Percentiles rank a stretch among this genome's conserved stretches.
Conservation (phyloP, 257 asterid genomes). For the Salvia miltiorrhiza region DNA sequence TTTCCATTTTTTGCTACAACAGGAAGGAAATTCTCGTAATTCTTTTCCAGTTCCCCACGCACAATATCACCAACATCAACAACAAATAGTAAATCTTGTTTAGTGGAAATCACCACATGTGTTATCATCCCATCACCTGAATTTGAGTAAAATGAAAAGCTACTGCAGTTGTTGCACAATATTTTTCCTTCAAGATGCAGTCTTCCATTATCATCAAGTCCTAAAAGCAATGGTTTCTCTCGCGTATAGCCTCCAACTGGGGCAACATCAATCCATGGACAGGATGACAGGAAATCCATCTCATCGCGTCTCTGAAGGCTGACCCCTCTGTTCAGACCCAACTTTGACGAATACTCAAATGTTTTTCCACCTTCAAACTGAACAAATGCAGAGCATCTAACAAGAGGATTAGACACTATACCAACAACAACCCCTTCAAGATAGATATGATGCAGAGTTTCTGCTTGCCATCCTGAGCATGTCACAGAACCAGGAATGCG, state of each 20-base stretch:
- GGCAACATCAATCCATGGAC: slow-evolving; percentile 76
- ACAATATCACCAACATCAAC: slow-evolving; percentile 70
- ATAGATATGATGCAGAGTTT: slow-evolving; percentile 36
- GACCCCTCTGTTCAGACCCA: slow-evolving; percentile 37
- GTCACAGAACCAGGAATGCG: slow-evolving; percentile 61
- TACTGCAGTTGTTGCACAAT: slow-evolving; percentile 80
- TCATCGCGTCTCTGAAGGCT: slow-evolving; percentile 56
- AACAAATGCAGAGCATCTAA: slow-evolving; percentile 53
- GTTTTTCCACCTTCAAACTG: slow-evolving; percentile 85
- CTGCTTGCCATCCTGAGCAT: slow-evolving; percentile 82
- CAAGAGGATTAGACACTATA: slow-evolving; percentile 42
- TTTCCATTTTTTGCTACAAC: slow-evolving; percentile 45
- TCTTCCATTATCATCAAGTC: slow-evolving; percentile 78
- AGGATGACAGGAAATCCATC: slow-evolving; percentile 62
- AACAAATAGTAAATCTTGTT: slow-evolving; percentile 79
- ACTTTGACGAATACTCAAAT: slow-evolving; percentile 54
- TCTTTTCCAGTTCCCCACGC: slow-evolving; percentile 53
- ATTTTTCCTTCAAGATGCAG: slow-evolving; percentile 58
- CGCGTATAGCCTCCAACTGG: slow-evolving; percentile 37
- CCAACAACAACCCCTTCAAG: slow-evolving; percentile 64
- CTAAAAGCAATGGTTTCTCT: slow-evolving; percentile 61
- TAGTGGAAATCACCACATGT: slow-evolving; percentile 75
- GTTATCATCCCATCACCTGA: slow-evolving; percentile 59
- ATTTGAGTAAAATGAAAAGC: slow-evolving; percentile 81
- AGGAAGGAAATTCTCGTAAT: slow-evolving; percentile 73